Conservation (phyloP, 345 rosid genomes). For the Sisymbrium irio region DNA sequence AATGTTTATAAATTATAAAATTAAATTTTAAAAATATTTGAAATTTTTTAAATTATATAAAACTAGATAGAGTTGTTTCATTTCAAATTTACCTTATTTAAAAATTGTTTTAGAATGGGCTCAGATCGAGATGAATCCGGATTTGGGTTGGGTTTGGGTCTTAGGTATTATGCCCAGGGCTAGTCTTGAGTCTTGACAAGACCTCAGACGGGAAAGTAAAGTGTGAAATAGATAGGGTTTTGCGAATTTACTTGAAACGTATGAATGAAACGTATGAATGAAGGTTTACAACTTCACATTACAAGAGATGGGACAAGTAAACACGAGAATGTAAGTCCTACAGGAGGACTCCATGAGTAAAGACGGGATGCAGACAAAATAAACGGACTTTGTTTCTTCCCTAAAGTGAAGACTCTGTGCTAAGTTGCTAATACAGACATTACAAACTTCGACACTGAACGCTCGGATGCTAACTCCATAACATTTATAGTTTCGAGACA, state of each 20-base stretch:
- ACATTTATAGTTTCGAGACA: background rate
- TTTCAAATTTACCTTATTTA: too few species aligned
- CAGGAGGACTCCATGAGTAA: background rate
- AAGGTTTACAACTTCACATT: background rate
- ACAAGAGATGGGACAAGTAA: background rate
- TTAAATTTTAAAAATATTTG: too few species aligned
- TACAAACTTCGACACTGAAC: conserved; percentile 23
- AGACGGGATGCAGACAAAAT: background rate
- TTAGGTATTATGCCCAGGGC: too few species aligned
- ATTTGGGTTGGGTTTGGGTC: too few species aligned
- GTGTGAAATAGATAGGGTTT: background rate
- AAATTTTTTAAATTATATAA: too few species aligned
- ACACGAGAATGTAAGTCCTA: background rate
- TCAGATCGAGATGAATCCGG: too few species aligned
- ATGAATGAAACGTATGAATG: background rate
- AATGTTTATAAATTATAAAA: too few species aligned
- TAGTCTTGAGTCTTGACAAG: too few species aligned
- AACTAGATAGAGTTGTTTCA: too few species aligned
- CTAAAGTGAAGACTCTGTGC: background rate
- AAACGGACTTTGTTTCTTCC: background rate
- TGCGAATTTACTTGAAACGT: background rate
- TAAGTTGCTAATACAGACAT: conserved; percentile 24
- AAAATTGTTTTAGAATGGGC: too few species aligned
- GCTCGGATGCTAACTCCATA: conserved; percentile 7
- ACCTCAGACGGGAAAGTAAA: background rate